Evolutionary conservation across 2,329 filamentous ascomycete species (phyloP), one percentile per base, ranked within the genome.

Genomic region (Talaromyces atroroseus): DNA sequence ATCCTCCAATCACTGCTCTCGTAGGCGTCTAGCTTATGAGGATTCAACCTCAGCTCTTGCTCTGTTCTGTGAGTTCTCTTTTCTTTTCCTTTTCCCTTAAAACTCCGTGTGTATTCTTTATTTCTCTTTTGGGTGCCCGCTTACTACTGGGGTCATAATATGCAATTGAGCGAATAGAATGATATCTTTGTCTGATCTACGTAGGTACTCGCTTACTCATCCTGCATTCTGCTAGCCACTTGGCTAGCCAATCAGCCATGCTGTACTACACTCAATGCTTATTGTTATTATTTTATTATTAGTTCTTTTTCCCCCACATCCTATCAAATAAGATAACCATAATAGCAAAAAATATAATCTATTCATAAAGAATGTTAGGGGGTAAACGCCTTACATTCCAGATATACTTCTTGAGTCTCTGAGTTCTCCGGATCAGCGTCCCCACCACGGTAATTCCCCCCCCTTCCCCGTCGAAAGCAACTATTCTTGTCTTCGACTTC

Each of bases 351-450:
- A 36, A 16, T 36, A 2, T 5, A 36, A 36, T 3, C 16, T 10
- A 29, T 29, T 8, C 4, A 16, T 2, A 10, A 36, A 1, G 32
- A 14, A 16, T 36, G 32, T 36, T 36, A 36, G 32, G 12, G 32
- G 5, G 5, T 36, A 36, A 44, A 44, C 40, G 11, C 7, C 11
- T 18, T 20, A 34, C 42, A 29, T 48, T 54, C 45, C 36, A 32
- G 29, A 21, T 23, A 38, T 42, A n/a, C 46, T 54, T 49, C 26
- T 29, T n/a, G n/a, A 29, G 24, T 3, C 7, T 26, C 24, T 7
- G 7, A 29, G 26, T 10, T 29, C 52, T 54, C 52, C 51, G 21
- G 51, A 53, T 54, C 52, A 49, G 46, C 44, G 45, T 49, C 52
- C 45, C 52, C 52, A 54, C 52, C 36, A 47, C 8, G 29, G 51